Base-by-base conservation (phyloP, 73 alveolate genomes). In the Paramecium pentaurelia region DNA sequence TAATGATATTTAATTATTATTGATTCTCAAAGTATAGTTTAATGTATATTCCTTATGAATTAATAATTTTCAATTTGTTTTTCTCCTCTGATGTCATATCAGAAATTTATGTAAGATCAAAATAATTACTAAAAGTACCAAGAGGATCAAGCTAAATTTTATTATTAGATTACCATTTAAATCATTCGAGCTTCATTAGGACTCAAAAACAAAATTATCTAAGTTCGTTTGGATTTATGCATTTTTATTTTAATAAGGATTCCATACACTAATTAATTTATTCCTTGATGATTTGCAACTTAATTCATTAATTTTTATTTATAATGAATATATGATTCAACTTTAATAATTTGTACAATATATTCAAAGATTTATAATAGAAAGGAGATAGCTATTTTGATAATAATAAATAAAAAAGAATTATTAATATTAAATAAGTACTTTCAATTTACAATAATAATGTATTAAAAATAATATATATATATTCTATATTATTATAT, bases 241-340 rank as follows among this genome's bases (percentile, higher is more conserved):
- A 34, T 64, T 14, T 64, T 64, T 12, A 64, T 64, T 14, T 64
- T 64, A 3, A 34, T 2, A 2, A 64, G 27, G 0, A 32, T 12
- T 6, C 84, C 84, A 28, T 64, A 64, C 4, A 27, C 51, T 11
- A 59, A 92, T 27, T 36, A 38, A 5, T 80, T 45, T 8, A 92
- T 30, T 11, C 95, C 95, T 34, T 94, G 87, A 68, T 92, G 95
- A 30, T 60, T 60, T 10, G 9, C 32, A 18, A 54, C 32, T 54
- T 54, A 54, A 54, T 54, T 54, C 70, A 54, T 54, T 4, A 0
- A 54, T 54, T n/a, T 54, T 54, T 4, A 4, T 54, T 54, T 54
- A 18, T 2, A n/a, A 6, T 47, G 60, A 47, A 47, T 47, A 34
- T 4, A 34, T 34, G 0, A 34, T 34, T 34, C 38, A 22, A 22